Base-by-base conservation (phyloP, 257 asterid genomes). In the Apocynum venetum region DNA sequence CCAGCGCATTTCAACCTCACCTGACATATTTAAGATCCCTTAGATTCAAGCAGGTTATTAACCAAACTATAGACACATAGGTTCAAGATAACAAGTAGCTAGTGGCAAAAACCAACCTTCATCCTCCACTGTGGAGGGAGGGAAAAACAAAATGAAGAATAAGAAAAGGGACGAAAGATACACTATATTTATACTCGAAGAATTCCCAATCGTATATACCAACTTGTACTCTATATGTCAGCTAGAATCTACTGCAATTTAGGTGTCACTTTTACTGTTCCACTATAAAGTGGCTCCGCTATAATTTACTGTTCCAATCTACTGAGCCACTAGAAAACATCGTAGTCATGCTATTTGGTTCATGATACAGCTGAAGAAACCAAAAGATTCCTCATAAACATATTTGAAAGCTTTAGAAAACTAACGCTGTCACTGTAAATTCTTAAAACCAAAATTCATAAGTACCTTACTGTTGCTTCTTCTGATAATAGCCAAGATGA, bases 1-100 rank as follows among this genome's bases (percentile, higher is more conserved):
- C 99, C 99, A 96, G 56, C 97, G 97, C 99, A 96, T 93, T 77
- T 96, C 97, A 78, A 91, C 97, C 43, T 89, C 88, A 82, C 99
- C 98, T 96, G 90, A 79, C 78, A 68, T 69, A 40, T 41, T 76
- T 82, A 41, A 71, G 35, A 52, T n/a, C 38, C 56, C 47, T 59
- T 17, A n/a, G 4, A 19, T 63, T 10, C 52, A 36, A 71, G 35
- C 36, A 49, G 14, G n/a, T 47, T 9, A 3, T 35, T 47, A n/a
- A 8, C 11, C 4, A 17, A 41, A 65, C 72, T 43, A 47, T 1
- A 78, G 25, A 35, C 11, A 31, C 4, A 44, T 49, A 41, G 4
- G 48, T 44, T 11, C 44, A 76, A 66, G 31, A 51, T 20, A 56
- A 40, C 51, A 66, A 76, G 36, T 40, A 66, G 49, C 35, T 19